Conservation (phyloP, 768 basidiomycete species). For the Auriscalpium microsporum region DNA sequence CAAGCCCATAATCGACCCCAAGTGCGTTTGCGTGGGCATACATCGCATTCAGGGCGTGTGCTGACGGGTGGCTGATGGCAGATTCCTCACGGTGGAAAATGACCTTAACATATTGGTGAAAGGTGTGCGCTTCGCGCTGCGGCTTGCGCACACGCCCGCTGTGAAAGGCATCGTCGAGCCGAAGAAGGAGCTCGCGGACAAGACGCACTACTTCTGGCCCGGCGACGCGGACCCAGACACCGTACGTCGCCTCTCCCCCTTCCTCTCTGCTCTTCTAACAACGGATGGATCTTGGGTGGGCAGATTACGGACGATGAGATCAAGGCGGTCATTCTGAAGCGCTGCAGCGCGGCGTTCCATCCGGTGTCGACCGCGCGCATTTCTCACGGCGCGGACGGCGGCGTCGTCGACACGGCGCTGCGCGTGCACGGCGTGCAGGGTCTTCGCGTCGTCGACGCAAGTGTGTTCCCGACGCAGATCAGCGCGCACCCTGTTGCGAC, state of each 20-base stretch:
- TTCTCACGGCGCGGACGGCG: conserved; percentile 7
- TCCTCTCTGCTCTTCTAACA: neutral
- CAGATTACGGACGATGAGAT: conserved; percentile 5
- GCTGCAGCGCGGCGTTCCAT: conserved; percentile 14
- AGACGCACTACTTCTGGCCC: conserved; percentile 1
- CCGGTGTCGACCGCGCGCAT: conserved; percentile 19
- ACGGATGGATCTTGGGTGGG: too few species aligned
- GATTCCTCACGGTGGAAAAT: neutral
- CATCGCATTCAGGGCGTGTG: too few species aligned
- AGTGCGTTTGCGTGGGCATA: neutral
- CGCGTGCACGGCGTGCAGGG: conserved; percentile 33
- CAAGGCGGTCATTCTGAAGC: neutral
- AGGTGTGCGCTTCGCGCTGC: neutral
- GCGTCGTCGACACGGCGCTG: conserved; percentile 33
- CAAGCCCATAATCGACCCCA: conserved; percentile 4
- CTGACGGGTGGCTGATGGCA: neutral
- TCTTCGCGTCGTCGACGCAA: conserved; percentile 27
- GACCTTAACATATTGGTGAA: neutral
- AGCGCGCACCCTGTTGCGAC: conserved; percentile 1
- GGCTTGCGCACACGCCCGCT: neutral
- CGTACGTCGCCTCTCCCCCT: neutral
- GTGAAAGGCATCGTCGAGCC: conserved; percentile 3
- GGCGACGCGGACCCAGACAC: conserved; percentile 1
- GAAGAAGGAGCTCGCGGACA: neutral
- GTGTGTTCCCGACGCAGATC: conserved; percentile 1